Conservation (phyloP, 192 early-diverging fungal species). For the Coemansia sp. region DNA sequence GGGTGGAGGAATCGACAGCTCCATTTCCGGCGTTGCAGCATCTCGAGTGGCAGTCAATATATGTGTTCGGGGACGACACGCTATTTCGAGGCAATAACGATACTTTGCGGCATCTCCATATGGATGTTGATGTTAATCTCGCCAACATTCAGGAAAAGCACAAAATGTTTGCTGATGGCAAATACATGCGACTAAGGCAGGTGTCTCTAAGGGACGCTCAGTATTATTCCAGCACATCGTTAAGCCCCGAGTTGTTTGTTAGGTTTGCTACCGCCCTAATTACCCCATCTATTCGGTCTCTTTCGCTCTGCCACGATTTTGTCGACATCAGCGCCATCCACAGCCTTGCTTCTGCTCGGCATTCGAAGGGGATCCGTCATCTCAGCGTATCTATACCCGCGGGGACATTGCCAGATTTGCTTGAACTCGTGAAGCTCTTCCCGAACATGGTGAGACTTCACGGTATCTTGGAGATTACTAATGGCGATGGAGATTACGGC, state of each 20-base stretch:
- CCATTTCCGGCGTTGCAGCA: constrained; percentile 26
- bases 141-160: neutral
- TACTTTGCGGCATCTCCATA: constrained; percentile 5
- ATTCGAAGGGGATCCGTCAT: neutral
- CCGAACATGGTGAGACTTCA: neutral
- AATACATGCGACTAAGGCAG: constrained; percentile 1
- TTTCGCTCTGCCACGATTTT: neutral
- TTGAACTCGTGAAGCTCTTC: neutral
- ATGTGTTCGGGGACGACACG: neutral
- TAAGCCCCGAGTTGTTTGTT: neutral
- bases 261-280: neutral
- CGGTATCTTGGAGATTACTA: neutral
- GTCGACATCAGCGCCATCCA: neutral
- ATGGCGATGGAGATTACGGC: neutral
- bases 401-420: neutral
- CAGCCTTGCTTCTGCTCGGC: neutral
- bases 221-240: neutral
- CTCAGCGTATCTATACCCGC: neutral
- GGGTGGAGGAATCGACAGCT: neutral
- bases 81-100: constrained; percentile 7
- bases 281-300: neutral
- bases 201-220: neutral
- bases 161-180: constrained; percentile 1
- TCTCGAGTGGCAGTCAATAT: constrained; percentile 1
- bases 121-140: constrained; percentile 18